Evolutionary conservation across 768 basidiomycete genomes (phyloP), one percentile per base, ranked within the genome.

Genomic region (Lentinula detonsa): DNA sequence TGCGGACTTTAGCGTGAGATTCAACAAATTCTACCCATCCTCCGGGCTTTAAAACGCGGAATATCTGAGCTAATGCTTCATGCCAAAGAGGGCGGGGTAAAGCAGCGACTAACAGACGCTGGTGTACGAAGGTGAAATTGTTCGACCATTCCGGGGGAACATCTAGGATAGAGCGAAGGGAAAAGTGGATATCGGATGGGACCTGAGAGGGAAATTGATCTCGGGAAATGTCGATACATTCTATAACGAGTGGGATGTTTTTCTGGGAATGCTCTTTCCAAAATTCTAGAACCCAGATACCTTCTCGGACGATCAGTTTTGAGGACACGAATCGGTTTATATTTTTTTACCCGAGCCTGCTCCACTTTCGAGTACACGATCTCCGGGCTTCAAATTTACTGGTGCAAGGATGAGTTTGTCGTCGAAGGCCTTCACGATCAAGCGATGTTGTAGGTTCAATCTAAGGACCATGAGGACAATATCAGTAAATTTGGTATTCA

Each of bases 1-100:
- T 43, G 9, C n/a, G 23, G 15, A 28, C 16, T 40, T 56, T 56
- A 9, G 23, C 37, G 15, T 56, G 37, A n/a, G 31, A 23, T 56
- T 56, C 55, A 8, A 56, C 55, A 2, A 56, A 37, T 18, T 56
- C 55, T 28, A 56, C 23, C 55, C 55, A 56, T 43, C 55, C 55
- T 23, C 55, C 55, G 5, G 55, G 39, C 21, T 28, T 40, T 5
- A 56, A 39, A 11, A 43, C 40, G 11, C 40, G n/a, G 28, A 28
- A 56, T 11, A 56, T 21, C 40, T 56, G 37, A 13, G 11, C 9
- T 8, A 56, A 11, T 4, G 55, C 55, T 45, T 43, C 18, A 21
- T 42, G 37, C 55, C 55, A 56, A 3, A 40, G 55, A 10, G 55
- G 18, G 6, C 40, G 37, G 15, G 37, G 18, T 21, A 56, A 23